Evolutionary conservation across 1,139 yeast species (phyloP).

Genomic region (Blastobotrys elegans): DNA sequence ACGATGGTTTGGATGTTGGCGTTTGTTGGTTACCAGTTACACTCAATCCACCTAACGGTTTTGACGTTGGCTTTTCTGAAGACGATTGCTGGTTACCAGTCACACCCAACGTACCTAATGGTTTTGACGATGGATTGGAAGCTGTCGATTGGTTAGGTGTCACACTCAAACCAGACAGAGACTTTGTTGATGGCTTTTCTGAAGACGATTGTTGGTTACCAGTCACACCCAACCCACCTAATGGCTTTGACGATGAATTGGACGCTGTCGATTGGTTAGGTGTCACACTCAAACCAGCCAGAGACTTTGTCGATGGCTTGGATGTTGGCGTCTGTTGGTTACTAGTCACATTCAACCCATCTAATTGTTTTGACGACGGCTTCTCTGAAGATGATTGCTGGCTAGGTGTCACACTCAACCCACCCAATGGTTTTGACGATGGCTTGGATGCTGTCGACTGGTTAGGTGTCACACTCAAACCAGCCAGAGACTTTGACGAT

Average conservation of each 20-base stretch:
- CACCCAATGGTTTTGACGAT: constrained; percentile 30
- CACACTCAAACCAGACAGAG: background rate
- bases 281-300: background rate
- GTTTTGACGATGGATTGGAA: background rate
- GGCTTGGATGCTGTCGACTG: constrained; percentile 22
- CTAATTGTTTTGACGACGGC: background rate
- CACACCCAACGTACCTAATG: background rate
- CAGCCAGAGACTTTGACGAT: constrained; percentile 30
- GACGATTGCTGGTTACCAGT: too few relatives aligned
- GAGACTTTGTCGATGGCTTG: background rate
- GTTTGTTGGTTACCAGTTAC: too few relatives aligned
- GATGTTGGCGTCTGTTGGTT: too few relatives aligned
- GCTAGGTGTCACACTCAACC: constrained; percentile 28
- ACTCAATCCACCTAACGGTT: background rate
- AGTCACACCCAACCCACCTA: background rate
- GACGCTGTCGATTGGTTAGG: background rate
- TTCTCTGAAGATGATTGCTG: background rate
- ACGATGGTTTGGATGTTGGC: background rate
- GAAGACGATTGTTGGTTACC: too few relatives aligned
- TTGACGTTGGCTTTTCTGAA: background rate
- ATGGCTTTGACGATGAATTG: background rate
- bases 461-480: constrained; percentile 28
- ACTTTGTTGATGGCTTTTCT: background rate
- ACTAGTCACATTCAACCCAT: too few relatives aligned
- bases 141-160: background rate